Evolutionary conservation across 768 basidiomycete species (phyloP).

Genomic region (Boletus vermiculosoides): DNA sequence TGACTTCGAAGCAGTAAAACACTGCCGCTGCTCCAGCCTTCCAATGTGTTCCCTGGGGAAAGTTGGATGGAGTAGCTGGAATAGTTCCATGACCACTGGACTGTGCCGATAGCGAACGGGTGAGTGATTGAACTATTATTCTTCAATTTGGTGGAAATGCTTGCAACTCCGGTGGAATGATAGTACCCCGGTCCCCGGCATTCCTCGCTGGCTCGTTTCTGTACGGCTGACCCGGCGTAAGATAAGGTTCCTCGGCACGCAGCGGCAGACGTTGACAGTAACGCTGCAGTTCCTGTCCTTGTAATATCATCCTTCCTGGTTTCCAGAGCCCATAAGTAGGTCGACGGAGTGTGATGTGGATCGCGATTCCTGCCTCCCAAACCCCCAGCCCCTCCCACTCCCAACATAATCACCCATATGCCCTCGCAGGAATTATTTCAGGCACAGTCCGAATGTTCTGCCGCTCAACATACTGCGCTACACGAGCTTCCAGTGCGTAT

Average conservation of each 20-base stretch:
- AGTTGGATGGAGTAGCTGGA: not conserved
- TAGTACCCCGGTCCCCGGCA: not conserved
- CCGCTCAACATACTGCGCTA: not conserved
- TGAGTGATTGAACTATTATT: not conserved
- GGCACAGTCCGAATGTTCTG: not conserved
- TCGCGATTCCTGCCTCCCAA: not conserved
- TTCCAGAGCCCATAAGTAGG: constrained; percentile 18
- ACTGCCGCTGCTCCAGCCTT: not conserved
- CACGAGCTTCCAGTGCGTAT: constrained; percentile 2
- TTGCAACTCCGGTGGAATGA: not conserved
- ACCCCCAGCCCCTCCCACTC: not conserved
- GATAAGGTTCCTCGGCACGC: constrained; percentile 19
- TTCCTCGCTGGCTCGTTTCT: not conserved
- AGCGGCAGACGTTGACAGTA: constrained; percentile 2
- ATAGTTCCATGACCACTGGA: not conserved
- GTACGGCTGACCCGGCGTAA: constrained; percentile 1
- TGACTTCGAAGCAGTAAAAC: not conserved
- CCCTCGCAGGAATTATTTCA: not conserved
- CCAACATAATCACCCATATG: constrained; percentile 1
- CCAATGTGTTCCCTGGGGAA: not conserved
- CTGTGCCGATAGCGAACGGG: not conserved
- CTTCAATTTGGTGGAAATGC: not conserved
- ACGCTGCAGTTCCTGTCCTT: not conserved
- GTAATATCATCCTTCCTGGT: constrained; percentile 2
- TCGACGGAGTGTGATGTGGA: constrained; percentile 1